These are phyloP conservation scores for Ophiocordyceps camponoti-saundersi DNA, from an alignment of 2,329 filamentous ascomycete species.

Conservation along the genomic window DNA sequence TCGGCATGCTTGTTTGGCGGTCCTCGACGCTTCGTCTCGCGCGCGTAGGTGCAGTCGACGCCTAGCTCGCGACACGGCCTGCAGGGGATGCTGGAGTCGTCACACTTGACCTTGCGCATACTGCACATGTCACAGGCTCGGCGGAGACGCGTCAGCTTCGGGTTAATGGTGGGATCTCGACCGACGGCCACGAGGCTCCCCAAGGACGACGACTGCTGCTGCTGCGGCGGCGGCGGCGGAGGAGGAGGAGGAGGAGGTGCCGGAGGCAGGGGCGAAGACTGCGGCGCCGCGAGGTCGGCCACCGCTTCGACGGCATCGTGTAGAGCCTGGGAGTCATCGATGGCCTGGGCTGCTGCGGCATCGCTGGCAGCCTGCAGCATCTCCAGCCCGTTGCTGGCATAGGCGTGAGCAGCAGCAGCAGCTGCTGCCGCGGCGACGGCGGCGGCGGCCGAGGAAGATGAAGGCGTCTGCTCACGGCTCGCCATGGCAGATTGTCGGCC, in stretches of 20 bases:
- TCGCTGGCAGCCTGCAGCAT: slow-evolving; percentile 28
- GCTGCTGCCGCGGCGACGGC: slow-evolving; percentile 6
- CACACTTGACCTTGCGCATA: slow-evolving; percentile 44
- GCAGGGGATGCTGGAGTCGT: slow-evolving; percentile 38
- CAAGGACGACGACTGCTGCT: not conserved
- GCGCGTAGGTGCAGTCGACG: slow-evolving; percentile 39
- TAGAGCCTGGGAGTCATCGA: slow-evolving; percentile 19
- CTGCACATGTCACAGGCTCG: slow-evolving; percentile 46
- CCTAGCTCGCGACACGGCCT: slow-evolving; percentile 37
- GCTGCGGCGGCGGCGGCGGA: slow-evolving; percentile 2
- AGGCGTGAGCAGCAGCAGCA: slow-evolving; percentile 19
- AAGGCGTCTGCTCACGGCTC: slow-evolving; percentile 3
- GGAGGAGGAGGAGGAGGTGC: slow-evolving; percentile 6
- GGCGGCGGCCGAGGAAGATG: slow-evolving; percentile 10
- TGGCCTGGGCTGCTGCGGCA: slow-evolving; percentile 23
- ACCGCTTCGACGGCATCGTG: slow-evolving; percentile 21
- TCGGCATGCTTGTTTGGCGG: slow-evolving; percentile 43
- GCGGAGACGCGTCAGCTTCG: slow-evolving; percentile 37
- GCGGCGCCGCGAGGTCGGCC: slow-evolving; percentile 13
- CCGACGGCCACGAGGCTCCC: slow-evolving; percentile 6
- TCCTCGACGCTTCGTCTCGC: slow-evolving; percentile 39
- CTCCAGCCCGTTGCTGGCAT: slow-evolving; percentile 27
- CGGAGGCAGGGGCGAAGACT: not conserved
- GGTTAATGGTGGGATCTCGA: slow-evolving; percentile 25
- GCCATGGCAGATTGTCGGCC: slow-evolving; percentile 25